These are phyloP conservation scores for Vinca minor DNA, from an alignment of 257 asterid genomes.

Conservation along the genomic window DNA sequence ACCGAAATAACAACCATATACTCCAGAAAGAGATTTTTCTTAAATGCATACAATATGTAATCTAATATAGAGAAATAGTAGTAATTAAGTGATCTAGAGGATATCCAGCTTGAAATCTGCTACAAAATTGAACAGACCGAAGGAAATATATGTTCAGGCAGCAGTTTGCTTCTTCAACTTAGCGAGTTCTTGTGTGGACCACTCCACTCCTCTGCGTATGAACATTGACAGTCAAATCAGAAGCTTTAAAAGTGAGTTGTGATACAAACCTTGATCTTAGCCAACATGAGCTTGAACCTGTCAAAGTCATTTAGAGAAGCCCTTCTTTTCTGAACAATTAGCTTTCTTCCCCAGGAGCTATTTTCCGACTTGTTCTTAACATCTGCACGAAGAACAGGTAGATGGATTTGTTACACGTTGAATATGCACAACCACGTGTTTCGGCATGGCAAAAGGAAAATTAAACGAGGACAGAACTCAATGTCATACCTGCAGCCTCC, in stretches of 20 bases:
- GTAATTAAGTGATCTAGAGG: background rate
- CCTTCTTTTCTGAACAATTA: slow-evolving; percentile 83
- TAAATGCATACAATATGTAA: background rate
- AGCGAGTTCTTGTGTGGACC: slow-evolving; percentile 79
- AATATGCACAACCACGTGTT: background rate
- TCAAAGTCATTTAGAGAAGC: slow-evolving; percentile 79
- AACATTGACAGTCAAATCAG: background rate
- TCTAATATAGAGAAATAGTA: background rate
- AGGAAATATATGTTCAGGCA: slow-evolving; percentile 5
- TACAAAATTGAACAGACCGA: background rate
- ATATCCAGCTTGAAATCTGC: background rate
- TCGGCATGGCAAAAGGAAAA: background rate
- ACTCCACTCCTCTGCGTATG: slow-evolving; percentile 69
- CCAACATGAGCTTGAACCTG: slow-evolving; percentile 81
- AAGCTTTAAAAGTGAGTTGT: background rate
- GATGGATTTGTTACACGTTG: background rate
- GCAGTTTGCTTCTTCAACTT: slow-evolving; percentile 53
- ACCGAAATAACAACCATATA: background rate
- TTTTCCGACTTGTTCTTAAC: slow-evolving; percentile 83
- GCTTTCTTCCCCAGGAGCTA: slow-evolving; percentile 93
- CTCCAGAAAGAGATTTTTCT: too few species aligned
- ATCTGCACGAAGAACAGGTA: slow-evolving; percentile 33
- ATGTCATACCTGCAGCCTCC: slow-evolving; percentile 73
- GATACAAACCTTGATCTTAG: slow-evolving; percentile 67
- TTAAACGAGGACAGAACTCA: background rate